A percentile compares a stretch with the other conserved stretches of the same genome.
These are phyloP conservation scores for Eucalyptus tenuipes DNA, from an alignment of 345 rosid species.

Conservation along the genomic window DNA sequence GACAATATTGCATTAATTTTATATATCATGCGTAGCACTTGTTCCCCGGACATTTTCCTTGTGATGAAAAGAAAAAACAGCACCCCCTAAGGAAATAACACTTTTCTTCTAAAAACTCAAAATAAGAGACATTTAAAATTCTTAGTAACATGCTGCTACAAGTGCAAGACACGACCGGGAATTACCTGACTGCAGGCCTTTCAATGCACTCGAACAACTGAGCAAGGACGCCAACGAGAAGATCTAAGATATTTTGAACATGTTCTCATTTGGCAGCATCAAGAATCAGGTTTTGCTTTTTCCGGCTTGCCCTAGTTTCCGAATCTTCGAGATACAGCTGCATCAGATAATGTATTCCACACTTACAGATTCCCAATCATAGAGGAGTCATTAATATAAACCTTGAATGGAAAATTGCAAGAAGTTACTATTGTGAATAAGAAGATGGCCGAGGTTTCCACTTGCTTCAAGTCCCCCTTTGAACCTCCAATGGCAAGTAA, in stretches of 20 bases:
- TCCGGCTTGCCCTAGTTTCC: constrained; percentile 8
- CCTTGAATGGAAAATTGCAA: background rate
- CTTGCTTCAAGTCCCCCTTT: constrained; percentile 69
- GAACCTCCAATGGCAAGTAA: constrained; percentile 84
- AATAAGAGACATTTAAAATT: background rate
- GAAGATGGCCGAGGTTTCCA: background rate
- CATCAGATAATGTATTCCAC: constrained; percentile 58
- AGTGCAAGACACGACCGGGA: background rate
- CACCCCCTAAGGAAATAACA: background rate
- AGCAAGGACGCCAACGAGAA: no score
- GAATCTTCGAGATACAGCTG: constrained; percentile 27
- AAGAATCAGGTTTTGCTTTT: background rate
- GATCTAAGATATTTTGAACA: background rate
- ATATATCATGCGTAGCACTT: no score
- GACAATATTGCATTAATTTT: background rate
- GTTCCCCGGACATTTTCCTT: no score
- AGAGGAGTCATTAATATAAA: background rate
- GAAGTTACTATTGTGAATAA: background rate
- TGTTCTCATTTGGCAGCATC: background rate
- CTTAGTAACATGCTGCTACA: accelerated
- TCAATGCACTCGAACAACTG: no score
- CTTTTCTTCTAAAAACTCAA: background rate
- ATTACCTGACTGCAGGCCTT: background rate
- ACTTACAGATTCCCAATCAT: constrained; percentile 21
- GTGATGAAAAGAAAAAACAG: no score